Percentiles rank a stretch among this genome's conserved stretches.
phyloP scores from a whole-genome alignment of 140 eudicot genomes.

The Ambrosia hybrid region DNA sequence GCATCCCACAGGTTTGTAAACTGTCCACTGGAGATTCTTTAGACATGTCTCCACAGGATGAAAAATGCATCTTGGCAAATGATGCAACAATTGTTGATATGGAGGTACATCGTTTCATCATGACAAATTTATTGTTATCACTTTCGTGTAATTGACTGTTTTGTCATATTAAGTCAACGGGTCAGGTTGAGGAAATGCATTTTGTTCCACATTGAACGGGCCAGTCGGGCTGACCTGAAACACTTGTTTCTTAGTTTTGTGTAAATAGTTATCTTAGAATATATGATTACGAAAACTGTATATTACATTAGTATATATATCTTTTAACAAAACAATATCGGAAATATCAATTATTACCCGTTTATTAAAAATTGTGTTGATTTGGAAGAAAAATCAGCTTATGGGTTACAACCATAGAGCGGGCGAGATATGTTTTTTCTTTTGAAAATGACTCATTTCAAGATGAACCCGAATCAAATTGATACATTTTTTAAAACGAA shows the following conservation, averaged over 20 bases:
- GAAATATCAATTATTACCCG: too few relatives aligned
- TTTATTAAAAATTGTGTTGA: too few relatives aligned
- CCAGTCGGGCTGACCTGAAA: not conserved
- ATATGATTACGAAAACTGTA: not conserved
- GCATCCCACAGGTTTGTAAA: conserved; percentile 60
- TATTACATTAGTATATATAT: not conserved
- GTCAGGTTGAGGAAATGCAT: not conserved
- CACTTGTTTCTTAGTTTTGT: not conserved
- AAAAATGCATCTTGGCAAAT: conserved; percentile 64
- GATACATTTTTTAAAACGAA: too few relatives aligned
- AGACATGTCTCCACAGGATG: conserved; percentile 86
- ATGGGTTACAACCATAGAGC: too few relatives aligned
- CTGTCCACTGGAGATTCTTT: conserved; percentile 91
- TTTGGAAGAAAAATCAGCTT: too few relatives aligned
- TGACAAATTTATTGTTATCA: not conserved
- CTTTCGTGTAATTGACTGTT: too few relatives aligned
- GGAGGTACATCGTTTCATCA: conserved; percentile 65
- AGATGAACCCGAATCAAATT: too few relatives aligned
- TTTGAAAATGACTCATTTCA: too few relatives aligned
- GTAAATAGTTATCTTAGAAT: not conserved
- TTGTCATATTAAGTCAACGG: not conserved
- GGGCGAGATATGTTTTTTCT: too few relatives aligned
- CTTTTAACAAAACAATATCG: not conserved
- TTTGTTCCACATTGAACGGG: not conserved
- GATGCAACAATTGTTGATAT: conserved; percentile 92